Evolutionary conservation across 2,329 filamentous ascomycete genomes (phyloP).

Genomic region (Sporothrix luriei): DNA sequence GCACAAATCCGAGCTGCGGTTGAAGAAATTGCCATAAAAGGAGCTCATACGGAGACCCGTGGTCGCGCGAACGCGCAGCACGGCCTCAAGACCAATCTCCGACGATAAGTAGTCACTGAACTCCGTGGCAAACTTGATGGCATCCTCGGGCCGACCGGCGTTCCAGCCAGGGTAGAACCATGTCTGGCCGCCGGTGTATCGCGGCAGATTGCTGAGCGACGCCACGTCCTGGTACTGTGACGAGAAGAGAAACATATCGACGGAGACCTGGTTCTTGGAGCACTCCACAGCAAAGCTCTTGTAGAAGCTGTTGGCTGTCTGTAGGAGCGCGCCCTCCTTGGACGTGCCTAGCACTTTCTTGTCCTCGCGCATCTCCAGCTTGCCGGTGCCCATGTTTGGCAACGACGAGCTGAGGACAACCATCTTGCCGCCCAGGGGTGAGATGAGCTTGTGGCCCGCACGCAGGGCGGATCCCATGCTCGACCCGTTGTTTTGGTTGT

Average conservation of each 20-base stretch:
- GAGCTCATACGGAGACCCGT: slow-evolving; percentile 95
- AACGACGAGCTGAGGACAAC: slow-evolving; percentile 86
- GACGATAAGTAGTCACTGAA: slow-evolving; percentile 96
- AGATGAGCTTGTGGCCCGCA: slow-evolving; percentile 94
- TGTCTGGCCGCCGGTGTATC: slow-evolving; percentile 96
- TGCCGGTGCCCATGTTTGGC: slow-evolving; percentile 86
- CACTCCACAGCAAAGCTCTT: slow-evolving; percentile 99
- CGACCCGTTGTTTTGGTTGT: slow-evolving; percentile 85
- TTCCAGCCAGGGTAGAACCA: slow-evolving; percentile 99
- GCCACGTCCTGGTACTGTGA: slow-evolving; percentile 97
- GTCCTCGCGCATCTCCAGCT: slow-evolving; percentile 91
- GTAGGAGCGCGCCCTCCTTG: slow-evolving; percentile 83
- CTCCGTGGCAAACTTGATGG: slow-evolving; percentile 95
- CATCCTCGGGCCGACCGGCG: slow-evolving; percentile 87
- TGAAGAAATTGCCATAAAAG: slow-evolving; percentile 99
- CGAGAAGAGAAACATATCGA: slow-evolving; percentile 97
- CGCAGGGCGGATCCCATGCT: slow-evolving; percentile 92
- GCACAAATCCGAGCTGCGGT: slow-evolving; percentile 93
- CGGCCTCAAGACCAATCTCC: slow-evolving; percentile 93
- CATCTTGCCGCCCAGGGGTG: slow-evolving; percentile 91
- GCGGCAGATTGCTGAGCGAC: slow-evolving; percentile 88
- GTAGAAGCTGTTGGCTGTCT: slow-evolving; percentile 95
- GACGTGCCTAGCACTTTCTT: slow-evolving; percentile 93
- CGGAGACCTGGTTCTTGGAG: slow-evolving; percentile 97
- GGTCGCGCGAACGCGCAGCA: slow-evolving; percentile 90